phyloP scores from a whole-genome alignment of 176 grass and related monocot species.

The Themeda triandra region DNA sequence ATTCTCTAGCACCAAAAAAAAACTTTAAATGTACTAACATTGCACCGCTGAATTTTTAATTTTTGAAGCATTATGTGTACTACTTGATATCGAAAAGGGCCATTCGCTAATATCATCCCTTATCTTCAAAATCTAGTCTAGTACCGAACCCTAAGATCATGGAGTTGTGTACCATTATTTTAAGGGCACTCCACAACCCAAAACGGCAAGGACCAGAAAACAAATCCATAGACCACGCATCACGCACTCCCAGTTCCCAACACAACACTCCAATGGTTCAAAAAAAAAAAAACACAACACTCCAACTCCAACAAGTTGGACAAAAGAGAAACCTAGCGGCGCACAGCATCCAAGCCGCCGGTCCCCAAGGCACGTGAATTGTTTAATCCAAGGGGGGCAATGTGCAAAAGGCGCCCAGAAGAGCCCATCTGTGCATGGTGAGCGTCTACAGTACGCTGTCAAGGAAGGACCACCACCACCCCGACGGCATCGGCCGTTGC shows the following conservation, averaged over 20 bases:
- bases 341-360: not conserved
- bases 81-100: accelerated
- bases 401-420: conserved; percentile 19
- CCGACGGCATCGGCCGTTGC: not conserved
- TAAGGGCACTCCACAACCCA: not conserved
- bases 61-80: not conserved
- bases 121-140: not conserved
- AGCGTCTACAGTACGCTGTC: not conserved
- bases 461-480: not conserved
- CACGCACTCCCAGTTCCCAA: not conserved
- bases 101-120: not conserved
- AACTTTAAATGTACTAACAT: too few relatives aligned
- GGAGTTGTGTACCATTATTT: not conserved
- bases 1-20: too few relatives aligned
- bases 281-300: too few relatives aligned
- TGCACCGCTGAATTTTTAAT: not conserved
- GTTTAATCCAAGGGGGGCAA: not conserved
- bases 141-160: not conserved
- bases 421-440: not conserved
- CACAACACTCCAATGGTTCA: not conserved
- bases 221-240: not conserved
- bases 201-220: not conserved
- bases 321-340: conserved; percentile 28
- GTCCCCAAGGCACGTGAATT: not conserved
- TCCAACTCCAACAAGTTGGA: too few relatives aligned